A percentile compares a stretch with the other conserved stretches of the same genome.
These are phyloP conservation scores for Lasiosphaeria miniovina DNA, from an alignment of 495 filamentous ascomycete species.

Conservation along the genomic window DNA sequence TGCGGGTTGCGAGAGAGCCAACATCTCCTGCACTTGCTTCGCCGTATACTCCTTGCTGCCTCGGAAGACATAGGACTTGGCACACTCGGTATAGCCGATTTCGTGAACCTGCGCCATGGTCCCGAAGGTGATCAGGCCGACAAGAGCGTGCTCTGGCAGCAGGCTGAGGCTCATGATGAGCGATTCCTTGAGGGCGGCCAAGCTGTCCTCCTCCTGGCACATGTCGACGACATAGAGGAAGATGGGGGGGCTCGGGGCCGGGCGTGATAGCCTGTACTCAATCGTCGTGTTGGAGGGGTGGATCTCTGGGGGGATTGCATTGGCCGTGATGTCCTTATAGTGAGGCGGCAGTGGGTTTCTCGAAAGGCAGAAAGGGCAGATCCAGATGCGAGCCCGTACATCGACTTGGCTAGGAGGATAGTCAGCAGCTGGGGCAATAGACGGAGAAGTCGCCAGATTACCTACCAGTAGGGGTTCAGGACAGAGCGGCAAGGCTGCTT, in stretches of 20 bases:
- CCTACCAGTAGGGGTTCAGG: slow-evolving; percentile 93
- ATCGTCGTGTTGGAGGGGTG: slow-evolving; percentile 94
- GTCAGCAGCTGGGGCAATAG: slow-evolving; percentile 13
- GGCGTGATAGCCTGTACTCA: slow-evolving; percentile 90
- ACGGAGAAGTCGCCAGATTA: slow-evolving; percentile 1
- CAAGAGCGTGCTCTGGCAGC: slow-evolving; percentile 87
- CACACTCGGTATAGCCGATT: slow-evolving; percentile 95
- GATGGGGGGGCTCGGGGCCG: slow-evolving; percentile 90
- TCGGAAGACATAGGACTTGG: slow-evolving; percentile 99
- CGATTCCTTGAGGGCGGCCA: slow-evolving; percentile 93
- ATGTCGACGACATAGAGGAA: slow-evolving; percentile 98
- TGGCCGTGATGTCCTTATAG: slow-evolving; percentile 97
- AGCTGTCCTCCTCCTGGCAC: slow-evolving; percentile 96
- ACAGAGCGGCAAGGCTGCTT: slow-evolving; percentile 95
- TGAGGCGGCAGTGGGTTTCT: slow-evolving; percentile 93
- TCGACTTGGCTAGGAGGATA: slow-evolving; percentile 75
- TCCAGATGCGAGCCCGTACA: slow-evolving; percentile 91
- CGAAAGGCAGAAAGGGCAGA: slow-evolving; percentile 96
- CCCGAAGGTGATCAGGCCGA: slow-evolving; percentile 92
- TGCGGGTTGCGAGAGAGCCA: slow-evolving; percentile 69
- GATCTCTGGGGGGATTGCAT: slow-evolving; percentile 91
- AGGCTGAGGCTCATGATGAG: slow-evolving; percentile 96
- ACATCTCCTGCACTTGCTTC: slow-evolving; percentile 98
- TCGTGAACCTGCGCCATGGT: slow-evolving; percentile 99
- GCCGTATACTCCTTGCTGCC: slow-evolving; percentile 96